phyloP scores from a whole-genome alignment of 257 asterid genomes.

The Linderniella brevidens region DNA sequence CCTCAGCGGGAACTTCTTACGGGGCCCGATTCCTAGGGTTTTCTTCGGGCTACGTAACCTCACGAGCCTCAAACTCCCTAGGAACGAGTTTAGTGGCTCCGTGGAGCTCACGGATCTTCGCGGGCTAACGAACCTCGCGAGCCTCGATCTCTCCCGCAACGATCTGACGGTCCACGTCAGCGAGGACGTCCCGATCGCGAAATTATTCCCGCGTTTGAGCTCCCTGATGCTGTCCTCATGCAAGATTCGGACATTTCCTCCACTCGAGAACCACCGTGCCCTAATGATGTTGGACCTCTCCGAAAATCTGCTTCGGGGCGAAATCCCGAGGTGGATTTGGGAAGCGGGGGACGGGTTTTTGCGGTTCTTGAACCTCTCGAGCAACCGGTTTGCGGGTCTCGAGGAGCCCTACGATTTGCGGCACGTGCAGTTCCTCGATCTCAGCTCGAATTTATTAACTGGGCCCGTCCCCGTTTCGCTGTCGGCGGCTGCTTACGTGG shows the following conservation, averaged over 20 bases:
- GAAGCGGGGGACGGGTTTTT: constrained; percentile 17
- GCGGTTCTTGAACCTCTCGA: constrained; percentile 28
- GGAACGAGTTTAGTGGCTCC: constrained; percentile 31
- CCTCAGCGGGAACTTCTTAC: constrained; percentile 24
- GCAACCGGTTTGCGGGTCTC: constrained; percentile 21
- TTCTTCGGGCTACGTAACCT: constrained; percentile 23
- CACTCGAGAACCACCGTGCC: constrained; percentile 22
- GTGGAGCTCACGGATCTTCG: constrained; percentile 18
- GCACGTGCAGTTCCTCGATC: constrained; percentile 17
- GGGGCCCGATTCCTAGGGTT: constrained; percentile 36
- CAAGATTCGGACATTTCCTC: constrained; percentile 27
- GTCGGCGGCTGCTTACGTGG: constrained; percentile 11
- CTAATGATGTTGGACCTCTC: constrained; percentile 37
- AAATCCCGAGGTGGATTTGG: constrained; percentile 50
- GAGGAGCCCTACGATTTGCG: constrained; percentile 31
- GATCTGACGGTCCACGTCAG: constrained; percentile 12
- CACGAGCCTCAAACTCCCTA: constrained; percentile 15
- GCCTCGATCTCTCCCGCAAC: constrained; percentile 26
- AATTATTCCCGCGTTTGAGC: constrained; percentile 20
- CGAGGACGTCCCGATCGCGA: constrained; percentile 8
- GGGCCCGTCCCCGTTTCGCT: constrained; percentile 27
- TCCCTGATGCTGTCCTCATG: constrained; percentile 29
- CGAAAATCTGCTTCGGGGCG: constrained; percentile 26
- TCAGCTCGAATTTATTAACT: constrained; percentile 27
- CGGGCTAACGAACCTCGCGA: constrained; percentile 13